Base-by-base conservation (phyloP, 495 filamentous ascomycete species). In the Clohesyomyces aquaticus region DNA sequence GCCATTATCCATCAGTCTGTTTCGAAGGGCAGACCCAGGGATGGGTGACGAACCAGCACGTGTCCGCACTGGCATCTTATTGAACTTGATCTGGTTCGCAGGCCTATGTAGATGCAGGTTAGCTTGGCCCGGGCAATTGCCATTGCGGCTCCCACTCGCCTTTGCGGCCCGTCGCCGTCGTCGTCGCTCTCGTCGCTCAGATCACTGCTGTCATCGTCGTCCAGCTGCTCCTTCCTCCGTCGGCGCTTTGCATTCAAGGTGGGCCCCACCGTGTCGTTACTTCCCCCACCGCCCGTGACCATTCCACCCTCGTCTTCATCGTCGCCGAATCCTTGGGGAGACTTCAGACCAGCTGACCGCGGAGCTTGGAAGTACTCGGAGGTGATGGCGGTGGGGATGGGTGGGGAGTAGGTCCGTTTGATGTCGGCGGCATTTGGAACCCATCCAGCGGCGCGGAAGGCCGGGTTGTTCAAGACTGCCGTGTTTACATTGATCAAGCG, bases 171-270 rank as follows among this genome's bases (percentile, higher is more conserved):
- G 77, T 96, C 91, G 10, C 80, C 81, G 59, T 96, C 92, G 28
- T 96, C 93, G 50, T 98, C 94, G 68, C 91, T 97, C 54, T 98
- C 93, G 67, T 97, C 94, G 70, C 91, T 97, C 62, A 97, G 76
- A 73, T 98, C 94, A 72, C 91, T 96, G 73, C 94, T 98, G 73
- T 98, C 95, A 27, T 97, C 95, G 46, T 98, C 94, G 58, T 96
- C 93, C 71, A 89, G 85, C 63, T 93, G 90, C 68, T 92, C 87
- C 38, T 85, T 85, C 53, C 78, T 76, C 67, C 85, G 63, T 62
- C 78, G 62, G 77, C 80, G 70, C 61, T 79, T 71, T 67, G 80
- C 70, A 72, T 71, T 71, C 54, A 77, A 55, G 22, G 84, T 85
- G 8, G 89, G 88, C 1, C 89, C 90, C 27, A 89, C 79, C 0